Evolutionary conservation across 768 basidiomycete species (phyloP).

Genomic region (Chalciporus pseudorubinellus): DNA sequence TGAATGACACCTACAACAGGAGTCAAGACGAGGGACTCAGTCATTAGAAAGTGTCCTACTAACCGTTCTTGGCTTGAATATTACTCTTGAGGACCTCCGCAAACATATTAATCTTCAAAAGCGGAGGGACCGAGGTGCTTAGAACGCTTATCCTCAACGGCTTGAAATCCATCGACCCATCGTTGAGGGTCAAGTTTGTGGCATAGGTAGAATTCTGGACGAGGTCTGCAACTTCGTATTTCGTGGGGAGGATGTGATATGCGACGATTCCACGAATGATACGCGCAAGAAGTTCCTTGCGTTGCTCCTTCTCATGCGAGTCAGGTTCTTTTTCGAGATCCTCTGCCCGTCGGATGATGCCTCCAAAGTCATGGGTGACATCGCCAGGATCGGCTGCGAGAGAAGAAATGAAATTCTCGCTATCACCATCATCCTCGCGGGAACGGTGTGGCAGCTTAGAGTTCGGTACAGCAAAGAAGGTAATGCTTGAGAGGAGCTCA

Average conservation of each 20-base stretch:
- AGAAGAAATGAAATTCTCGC: background rate
- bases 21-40: background rate
- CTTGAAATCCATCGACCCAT: constrained; percentile 43
- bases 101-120: constrained; percentile 47
- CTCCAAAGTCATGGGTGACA: constrained; percentile 9
- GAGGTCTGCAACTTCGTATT: constrained; percentile 38
- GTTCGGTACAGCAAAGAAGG: constrained; percentile 54
- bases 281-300: constrained; percentile 54
- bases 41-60: constrained; percentile 4
- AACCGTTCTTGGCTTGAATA: constrained; percentile 52
- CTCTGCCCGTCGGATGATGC: constrained; percentile 21
- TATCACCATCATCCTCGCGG: background rate
- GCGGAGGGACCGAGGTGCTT: constrained; percentile 32
- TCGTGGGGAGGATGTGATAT: constrained; percentile 54
- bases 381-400: constrained; percentile 2
- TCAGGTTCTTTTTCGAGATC: constrained; percentile 42
- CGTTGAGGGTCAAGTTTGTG: constrained; percentile 42
- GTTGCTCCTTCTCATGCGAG: constrained; percentile 44
- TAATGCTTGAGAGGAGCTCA: constrained; percentile 36
- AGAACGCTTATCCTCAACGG: constrained; percentile 45
- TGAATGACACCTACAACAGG: constrained; percentile 45
- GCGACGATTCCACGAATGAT: constrained; percentile 52
- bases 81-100: constrained; percentile 42
- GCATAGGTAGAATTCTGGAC: constrained; percentile 54
- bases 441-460: constrained; percentile 36